These are phyloP conservation scores for Pleurotus salmoneostramineus DNA, from an alignment of 768 basidiomycete genomes.

Conservation along the genomic window DNA sequence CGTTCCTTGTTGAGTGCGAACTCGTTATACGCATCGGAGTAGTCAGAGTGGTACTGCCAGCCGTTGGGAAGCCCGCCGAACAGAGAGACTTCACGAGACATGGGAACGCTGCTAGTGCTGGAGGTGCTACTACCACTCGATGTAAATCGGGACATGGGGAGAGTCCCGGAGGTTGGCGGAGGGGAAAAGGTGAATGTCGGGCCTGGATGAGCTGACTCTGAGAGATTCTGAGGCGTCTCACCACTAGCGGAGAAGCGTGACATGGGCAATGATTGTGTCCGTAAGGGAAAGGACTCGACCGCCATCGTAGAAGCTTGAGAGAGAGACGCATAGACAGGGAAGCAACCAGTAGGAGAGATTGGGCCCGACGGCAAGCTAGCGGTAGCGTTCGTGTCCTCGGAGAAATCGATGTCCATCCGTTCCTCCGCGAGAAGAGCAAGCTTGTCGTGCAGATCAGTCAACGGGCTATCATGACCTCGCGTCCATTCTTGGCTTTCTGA, in stretches of 20 bases:
- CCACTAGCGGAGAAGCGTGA: not conserved
- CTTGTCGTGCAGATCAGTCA: not conserved
- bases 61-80: conserved; percentile 44
- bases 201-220: not conserved
- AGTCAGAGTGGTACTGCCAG: conserved; percentile 39
- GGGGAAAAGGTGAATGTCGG: not conserved
- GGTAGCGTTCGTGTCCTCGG: not conserved
- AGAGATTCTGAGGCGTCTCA: no score
- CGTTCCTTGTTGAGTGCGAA: conserved; percentile 10
- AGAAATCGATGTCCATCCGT: not conserved
- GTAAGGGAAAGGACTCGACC: conserved; percentile 3
- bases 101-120: conserved; percentile 22
- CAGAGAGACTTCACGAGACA: conserved; percentile 44
- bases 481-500: not conserved
- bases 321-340: not conserved
- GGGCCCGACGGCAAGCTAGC: not conserved
- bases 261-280: not conserved
- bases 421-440: not conserved
- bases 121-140: not conserved
- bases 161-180: not conserved
- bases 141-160: not conserved
- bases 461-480: not conserved
- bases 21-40: conserved; percentile 28
- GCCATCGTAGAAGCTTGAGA: conserved; percentile 6
- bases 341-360: not conserved